A percentile compares a stretch with the other conserved stretches of the same genome.
Conservation (phyloP, 169 alveolate genomes). For the Babesia ovata region DNA sequence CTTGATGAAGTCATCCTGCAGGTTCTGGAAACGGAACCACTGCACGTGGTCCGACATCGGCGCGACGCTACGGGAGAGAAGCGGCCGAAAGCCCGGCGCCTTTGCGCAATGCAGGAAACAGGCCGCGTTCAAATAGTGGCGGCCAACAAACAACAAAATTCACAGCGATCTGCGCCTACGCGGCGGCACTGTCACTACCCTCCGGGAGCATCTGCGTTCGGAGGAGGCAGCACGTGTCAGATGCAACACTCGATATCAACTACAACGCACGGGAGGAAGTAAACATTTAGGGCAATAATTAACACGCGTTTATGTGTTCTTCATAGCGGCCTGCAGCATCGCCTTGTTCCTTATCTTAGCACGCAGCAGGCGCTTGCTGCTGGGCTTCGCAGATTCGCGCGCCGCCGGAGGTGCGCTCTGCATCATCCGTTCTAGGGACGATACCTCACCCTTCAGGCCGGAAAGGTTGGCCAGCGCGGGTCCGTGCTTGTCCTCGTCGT, state of each 20-base stretch:
- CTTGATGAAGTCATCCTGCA: constrained; percentile 68
- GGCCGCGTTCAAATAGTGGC: no score
- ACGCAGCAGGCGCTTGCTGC: constrained; percentile 26
- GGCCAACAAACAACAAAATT: no score
- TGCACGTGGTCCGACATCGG: constrained; percentile 43
- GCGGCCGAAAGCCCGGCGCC: not conserved
- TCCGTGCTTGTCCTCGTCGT: constrained; percentile 61
- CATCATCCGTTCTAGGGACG: constrained; percentile 24
- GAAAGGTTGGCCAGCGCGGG: constrained; percentile 60
- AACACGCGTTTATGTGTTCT: not conserved
- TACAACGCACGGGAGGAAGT: no score
- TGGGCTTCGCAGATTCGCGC: constrained; percentile 8
- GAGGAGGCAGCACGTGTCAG: no score
- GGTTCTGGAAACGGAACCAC: constrained; percentile 68
- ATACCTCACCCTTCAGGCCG: constrained; percentile 16
- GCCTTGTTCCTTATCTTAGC: constrained; percentile 30
- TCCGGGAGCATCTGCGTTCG: no score
- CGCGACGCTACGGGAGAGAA: constrained; percentile 1
- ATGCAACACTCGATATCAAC: no score
- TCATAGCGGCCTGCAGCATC: constrained; percentile 32
- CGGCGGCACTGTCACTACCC: not conserved
- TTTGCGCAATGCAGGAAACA: no score
- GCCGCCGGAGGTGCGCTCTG: constrained; percentile 8
- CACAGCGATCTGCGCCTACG: no score
- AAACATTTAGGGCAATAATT: not conserved